A percentile compares a stretch with the other conserved stretches of the same genome.
Evolutionary conservation across 1,284 basidiomycete genomes (phyloP).

Genomic region (Heimioporus punctisporus): DNA sequence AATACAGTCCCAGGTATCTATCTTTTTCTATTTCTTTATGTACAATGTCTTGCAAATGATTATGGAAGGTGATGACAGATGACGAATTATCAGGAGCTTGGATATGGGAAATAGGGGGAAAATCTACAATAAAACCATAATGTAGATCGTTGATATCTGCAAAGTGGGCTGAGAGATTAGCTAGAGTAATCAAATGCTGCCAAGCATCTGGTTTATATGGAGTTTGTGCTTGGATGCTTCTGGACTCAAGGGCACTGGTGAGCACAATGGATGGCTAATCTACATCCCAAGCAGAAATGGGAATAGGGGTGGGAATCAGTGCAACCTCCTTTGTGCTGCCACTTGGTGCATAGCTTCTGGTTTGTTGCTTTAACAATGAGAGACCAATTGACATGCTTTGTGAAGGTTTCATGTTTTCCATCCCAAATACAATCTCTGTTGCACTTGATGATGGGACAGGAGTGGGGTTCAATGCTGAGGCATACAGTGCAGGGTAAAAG

Average conservation of each 20-base stretch:
- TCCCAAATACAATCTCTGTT: neutral
- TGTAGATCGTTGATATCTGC: no score
- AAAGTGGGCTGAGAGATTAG: no score
- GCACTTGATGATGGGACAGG: neutral
- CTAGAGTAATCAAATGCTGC: neutral
- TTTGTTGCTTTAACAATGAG: neutral
- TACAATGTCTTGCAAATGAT: neutral
- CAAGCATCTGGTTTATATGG: neutral
- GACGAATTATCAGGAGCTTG: neutral
- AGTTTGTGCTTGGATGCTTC: neutral
- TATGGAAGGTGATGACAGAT: neutral
- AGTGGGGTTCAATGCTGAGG: neutral
- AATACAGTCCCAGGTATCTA: neutral
- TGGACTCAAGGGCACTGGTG: neutral
- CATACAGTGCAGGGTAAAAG: neutral
- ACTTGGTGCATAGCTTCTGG: no score
- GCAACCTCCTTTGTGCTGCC: no score
- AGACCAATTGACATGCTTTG: neutral
- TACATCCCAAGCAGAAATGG: no score
- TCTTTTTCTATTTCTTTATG: neutral
- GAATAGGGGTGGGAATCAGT: no score
- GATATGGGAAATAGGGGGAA: neutral
- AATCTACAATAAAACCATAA: neutral
- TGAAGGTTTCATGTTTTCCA: neutral
- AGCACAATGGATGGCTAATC: neutral